Conservation (phyloP, 768 basidiomycete species). For the Termitomyces sp. region DNA sequence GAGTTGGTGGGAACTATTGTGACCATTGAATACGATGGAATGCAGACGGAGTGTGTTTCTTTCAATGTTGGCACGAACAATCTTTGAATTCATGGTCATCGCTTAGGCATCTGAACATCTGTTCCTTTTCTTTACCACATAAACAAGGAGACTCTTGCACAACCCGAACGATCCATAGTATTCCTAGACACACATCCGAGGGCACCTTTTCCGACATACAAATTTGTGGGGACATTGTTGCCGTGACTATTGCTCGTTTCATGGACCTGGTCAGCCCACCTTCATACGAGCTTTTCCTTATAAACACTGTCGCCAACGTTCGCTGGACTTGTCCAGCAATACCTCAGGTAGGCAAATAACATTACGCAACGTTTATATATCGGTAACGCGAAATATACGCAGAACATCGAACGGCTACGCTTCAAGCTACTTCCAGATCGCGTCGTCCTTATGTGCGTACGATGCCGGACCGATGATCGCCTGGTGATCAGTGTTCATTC, state of each 20-base stretch:
- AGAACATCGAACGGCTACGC: slow-evolving; percentile 30
- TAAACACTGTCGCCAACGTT: slow-evolving; percentile 23
- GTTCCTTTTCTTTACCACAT: slow-evolving; percentile 17
- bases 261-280: slow-evolving; percentile 12
- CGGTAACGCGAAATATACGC: neutral
- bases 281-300: slow-evolving; percentile 23
- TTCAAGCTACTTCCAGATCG: slow-evolving; percentile 26
- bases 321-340: slow-evolving; percentile 8
- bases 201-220: slow-evolving; percentile 23
- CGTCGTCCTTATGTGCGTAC: slow-evolving; percentile 28
- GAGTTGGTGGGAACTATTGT: slow-evolving; percentile 9
- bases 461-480: slow-evolving; percentile 17
- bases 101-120: slow-evolving; percentile 15
- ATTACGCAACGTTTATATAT: slow-evolving; percentile 13
- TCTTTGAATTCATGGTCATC: neutral
- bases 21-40: slow-evolving; percentile 7
- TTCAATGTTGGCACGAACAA: neutral
- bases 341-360: slow-evolving; percentile 4
- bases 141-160: slow-evolving; percentile 6
- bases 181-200: slow-evolving; percentile 11
- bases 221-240: slow-evolving; percentile 22
- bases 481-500: slow-evolving; percentile 27
- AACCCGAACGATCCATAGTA: slow-evolving; percentile 9
- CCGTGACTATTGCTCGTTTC: slow-evolving; percentile 19
- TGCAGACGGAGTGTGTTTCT: slow-evolving; percentile 9